phyloP scores from a whole-genome alignment of 2,329 filamentous ascomycete species.

The Nemania sp. region DNA sequence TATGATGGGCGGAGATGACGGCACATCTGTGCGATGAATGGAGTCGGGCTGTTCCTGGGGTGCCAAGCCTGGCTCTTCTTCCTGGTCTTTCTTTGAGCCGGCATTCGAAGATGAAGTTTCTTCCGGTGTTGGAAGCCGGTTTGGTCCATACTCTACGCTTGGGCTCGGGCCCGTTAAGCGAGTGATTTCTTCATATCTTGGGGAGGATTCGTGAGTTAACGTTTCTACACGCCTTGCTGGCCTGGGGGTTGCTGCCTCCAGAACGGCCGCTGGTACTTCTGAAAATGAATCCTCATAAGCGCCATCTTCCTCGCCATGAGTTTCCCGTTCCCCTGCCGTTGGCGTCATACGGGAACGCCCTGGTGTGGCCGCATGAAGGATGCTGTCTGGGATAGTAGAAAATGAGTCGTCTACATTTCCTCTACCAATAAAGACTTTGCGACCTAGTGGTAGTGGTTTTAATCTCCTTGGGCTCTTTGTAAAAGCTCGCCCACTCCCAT shows the following conservation, averaged over 20 bases:
- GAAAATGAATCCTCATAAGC: slow-evolving; percentile 69
- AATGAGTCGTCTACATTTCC: slow-evolving; percentile 52
- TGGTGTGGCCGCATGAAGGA: slow-evolving; percentile 51
- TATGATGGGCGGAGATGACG: slow-evolving; percentile 53
- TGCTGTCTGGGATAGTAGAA: slow-evolving; percentile 52
- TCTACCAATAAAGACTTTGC: slow-evolving; percentile 52
- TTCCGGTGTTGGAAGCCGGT: slow-evolving; percentile 65
- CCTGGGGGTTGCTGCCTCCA: slow-evolving; percentile 62
- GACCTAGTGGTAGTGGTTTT: slow-evolving; percentile 51
- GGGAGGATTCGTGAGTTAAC: slow-evolving; percentile 9
- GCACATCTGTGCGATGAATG: slow-evolving; percentile 46
- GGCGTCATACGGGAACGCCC: slow-evolving; percentile 44
- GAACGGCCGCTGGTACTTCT: slow-evolving; percentile 64
- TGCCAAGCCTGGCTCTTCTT: slow-evolving; percentile 41
- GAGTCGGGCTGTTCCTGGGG: slow-evolving; percentile 32
- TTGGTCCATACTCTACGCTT: slow-evolving; percentile 53
- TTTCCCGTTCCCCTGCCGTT: slow-evolving; percentile 23
- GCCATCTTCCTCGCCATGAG: slow-evolving; percentile 50
- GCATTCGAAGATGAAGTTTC: slow-evolving; percentile 58
- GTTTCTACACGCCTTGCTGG: slow-evolving; percentile 43
- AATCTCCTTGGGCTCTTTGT: slow-evolving; percentile 53
- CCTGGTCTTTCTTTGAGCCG: slow-evolving; percentile 47
- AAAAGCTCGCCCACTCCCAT: slow-evolving; percentile 36
- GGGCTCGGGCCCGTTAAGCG: slow-evolving; percentile 51
- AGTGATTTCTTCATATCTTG: slow-evolving; percentile 36